Base-by-base conservation (phyloP, 305 asterid genomes). In the Nicotiana rustica region DNA sequence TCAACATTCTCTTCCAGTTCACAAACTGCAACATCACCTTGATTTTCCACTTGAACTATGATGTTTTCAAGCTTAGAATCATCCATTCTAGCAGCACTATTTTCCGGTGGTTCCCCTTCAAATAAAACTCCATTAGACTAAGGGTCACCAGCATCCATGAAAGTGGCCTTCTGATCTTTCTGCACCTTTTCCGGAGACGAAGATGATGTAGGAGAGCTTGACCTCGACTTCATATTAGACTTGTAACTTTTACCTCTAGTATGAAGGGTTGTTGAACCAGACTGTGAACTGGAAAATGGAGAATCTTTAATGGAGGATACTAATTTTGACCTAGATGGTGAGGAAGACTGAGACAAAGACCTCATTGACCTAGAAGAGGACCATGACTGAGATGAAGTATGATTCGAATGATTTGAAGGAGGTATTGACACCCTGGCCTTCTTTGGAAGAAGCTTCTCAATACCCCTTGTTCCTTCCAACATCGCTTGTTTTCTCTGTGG, bases 111-210 rank as follows among this genome's bases (percentile, higher is more conserved):
- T 25, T 84, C 33, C 81, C 67, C 82, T 47, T 55, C 77, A 62
- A 35, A 31, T 21, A 62, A n/a, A 83, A 56, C 78, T 76, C 61
- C 82, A 70, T 79, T 55, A 36, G 55, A 7, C 60, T 82, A 62
- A 55, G 64, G 62, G 18, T 57, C 35, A 73, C 75, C 76, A 78
- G 59, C 36, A 41, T 21, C 66, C 19, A 67, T 10, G 35, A 44
- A n/a, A 80, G 71, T 10, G 61, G 80, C 84, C 14, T 77, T 66
- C 77, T 79, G 65, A 49, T 47, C 35, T 52, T 10, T 82, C 36
- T 78, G 82, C 84, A 73, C 41, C 83, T 49, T 35, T 6, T 44
- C 82, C 29, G 84, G 82, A 78, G 87, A 82, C 66, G 79, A 83
- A 1, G 49, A 47, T 44, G 82, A 65, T 14, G 77, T 73, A 61